These are phyloP conservation scores for Candida khao-thaluensis DNA, from an alignment of 805 yeast genomes.

Conservation along the genomic window DNA sequence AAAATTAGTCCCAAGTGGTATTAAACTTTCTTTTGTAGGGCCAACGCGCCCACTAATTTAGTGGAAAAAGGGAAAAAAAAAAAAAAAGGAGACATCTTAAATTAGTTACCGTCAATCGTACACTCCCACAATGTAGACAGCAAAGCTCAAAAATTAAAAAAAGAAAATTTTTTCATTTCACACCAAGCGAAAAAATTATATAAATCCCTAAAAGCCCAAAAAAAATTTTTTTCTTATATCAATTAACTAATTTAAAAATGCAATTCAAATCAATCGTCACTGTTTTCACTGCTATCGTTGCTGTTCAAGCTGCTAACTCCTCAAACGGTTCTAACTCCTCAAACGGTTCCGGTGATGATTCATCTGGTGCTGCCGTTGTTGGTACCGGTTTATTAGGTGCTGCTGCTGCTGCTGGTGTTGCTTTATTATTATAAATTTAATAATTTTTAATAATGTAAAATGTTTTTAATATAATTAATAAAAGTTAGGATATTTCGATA, in stretches of 20 bases:
- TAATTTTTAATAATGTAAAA: constrained; percentile 1
- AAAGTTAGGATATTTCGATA: constrained; percentile 8
- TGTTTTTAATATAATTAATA: constrained; percentile 4
- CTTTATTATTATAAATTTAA: constrained; percentile 33
- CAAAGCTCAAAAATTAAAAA: constrained; percentile 4
- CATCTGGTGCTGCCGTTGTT: constrained; percentile 22
- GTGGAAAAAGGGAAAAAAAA: constrained; percentile 2
- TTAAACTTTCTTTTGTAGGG: constrained; percentile 2
- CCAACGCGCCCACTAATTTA: constrained; percentile 5
- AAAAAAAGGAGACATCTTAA: constrained; percentile 4
- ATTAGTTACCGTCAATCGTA: constrained; percentile 3
- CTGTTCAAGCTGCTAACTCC: constrained; percentile 36
- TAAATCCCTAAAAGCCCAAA: constrained; percentile 3
- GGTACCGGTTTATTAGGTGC: constrained; percentile 34
- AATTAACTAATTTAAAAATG: constrained; percentile 23
- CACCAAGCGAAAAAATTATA: constrained; percentile 4
- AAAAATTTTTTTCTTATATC: background rate
- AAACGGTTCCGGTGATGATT: constrained; percentile 18
- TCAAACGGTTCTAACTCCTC: constrained; percentile 23
- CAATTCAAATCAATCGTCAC: constrained; percentile 38
- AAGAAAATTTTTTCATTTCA: constrained; percentile 2
- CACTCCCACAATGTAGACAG: constrained; percentile 1
- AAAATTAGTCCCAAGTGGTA: background rate
- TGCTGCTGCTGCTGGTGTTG: constrained; percentile 36
- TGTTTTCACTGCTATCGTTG: constrained; percentile 39